Evolutionary conservation across 2,329 filamentous ascomycete genomes (phyloP), one percentile per base, ranked within the genome.

Genomic region (Penicillium palitans): DNA sequence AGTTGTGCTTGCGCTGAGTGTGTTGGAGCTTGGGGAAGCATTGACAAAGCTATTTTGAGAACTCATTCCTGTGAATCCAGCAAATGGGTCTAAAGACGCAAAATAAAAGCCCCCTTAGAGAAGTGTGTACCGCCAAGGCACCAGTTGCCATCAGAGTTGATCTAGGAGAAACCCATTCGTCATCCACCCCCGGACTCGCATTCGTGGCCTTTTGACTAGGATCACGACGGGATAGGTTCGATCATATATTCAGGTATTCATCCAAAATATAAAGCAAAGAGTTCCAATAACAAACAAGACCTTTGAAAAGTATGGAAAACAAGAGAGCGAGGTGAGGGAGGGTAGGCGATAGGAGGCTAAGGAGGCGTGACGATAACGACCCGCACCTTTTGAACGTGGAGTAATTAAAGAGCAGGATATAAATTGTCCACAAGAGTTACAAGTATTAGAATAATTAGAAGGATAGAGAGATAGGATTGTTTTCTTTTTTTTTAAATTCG

Each of bases 51-150:
- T 70, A 62, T 66, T 72, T 66, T 73, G 71, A 65, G 72, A 74
- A 76, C 69, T 78, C 76, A 78, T 78, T 72, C 74, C 75, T 73
- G 62, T 58, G 47, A 61, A 53, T 55, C 51, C 45, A 52, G 61
- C 49, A 52, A 61, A 60, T 58, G 57, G 55, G 35, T 52, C 59
- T 57, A 61, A 65, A 61, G 58, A 57, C 55, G 54, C 54, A 58
- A 61, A 60, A 65, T 52, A 53, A 68, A 63, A 62, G 62, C 63
- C 67, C 66, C 64, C 61, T 62, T 51, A 58, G 56, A 58, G 56
- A 48, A 68, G 54, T 65, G 60, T 56, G 59, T 66, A 62, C 67
- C 65, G 66, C 68, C 66, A 70, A 72, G 71, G 69, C 69, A 67
- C 63, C 63, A 62, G 63, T 66, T 71, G 71, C 70, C 72, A 72